These are phyloP conservation scores for Cydonia oblonga DNA, from an alignment of 331 rosid species.

Conservation along the genomic window DNA sequence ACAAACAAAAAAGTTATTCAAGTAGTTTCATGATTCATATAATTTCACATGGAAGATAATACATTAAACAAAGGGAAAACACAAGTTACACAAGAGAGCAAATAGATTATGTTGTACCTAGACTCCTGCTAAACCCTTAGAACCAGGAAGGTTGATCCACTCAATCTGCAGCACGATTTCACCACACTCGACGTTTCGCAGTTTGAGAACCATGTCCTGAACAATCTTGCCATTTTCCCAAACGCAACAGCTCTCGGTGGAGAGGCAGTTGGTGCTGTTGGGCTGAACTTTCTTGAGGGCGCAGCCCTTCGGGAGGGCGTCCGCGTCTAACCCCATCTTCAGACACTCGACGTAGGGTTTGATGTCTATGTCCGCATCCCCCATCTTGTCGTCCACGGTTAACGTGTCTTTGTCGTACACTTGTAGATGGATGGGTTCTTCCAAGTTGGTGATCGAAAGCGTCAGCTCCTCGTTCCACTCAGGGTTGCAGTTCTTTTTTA, in stretches of 20 bases:
- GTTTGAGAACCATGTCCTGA: conserved; percentile 56
- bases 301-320: conserved; percentile 40
- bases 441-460: conserved; percentile 31
- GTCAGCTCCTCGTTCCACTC: conserved; percentile 84
- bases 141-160: conserved; percentile 51
- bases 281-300: conserved; percentile 47
- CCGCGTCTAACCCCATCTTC: conserved; percentile 32
- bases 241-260: conserved; percentile 49
- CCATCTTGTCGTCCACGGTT: conserved; percentile 62
- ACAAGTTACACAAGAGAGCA: not conserved
- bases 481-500: conserved; percentile 45
- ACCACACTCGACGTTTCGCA: conserved; percentile 59
- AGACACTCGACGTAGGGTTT: conserved; percentile 56
- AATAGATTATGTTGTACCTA: not conserved
- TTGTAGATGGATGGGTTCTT: conserved; percentile 28
- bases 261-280: conserved; percentile 32
- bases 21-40: too few relatives aligned
- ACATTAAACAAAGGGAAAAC: not conserved
- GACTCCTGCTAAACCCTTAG: conserved; percentile 23
- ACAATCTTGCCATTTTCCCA: conserved; percentile 48
- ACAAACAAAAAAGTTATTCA: not conserved
- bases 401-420: conserved; percentile 72
- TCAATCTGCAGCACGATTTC: conserved; percentile 50
- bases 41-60: not conserved
- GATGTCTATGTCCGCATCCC: conserved; percentile 59